Evolutionary conservation across 345 rosid genomes (phyloP), one percentile per base, ranked within the genome.

Genomic region (Hibiscus trionum): DNA sequence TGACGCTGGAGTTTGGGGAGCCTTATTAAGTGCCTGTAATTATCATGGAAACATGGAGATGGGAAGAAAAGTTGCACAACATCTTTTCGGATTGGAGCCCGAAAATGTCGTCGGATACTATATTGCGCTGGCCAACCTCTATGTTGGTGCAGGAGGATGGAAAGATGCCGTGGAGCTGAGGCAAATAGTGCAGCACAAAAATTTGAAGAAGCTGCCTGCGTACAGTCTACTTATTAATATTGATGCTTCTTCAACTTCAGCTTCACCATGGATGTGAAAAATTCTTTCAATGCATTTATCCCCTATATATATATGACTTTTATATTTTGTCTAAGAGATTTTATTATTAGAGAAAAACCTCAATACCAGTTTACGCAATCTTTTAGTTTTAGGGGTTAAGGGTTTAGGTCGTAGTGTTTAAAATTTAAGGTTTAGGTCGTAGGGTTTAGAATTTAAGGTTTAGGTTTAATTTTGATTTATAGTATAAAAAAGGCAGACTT

Each of bases 1-100:
- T 55, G 82, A 86, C 69, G 72, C 81, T 52, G 71, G 75, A 5
- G 78, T 88, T 50, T 85, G 91, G 93, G 62, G 86, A 61, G 80
- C 89, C 46, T 64, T 88, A 46, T 84, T 88, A 11, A 83, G 84
- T 64, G 89, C 87, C 64, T 86, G 93, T 49, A 82, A 82, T 66
- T 80, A 80, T 61, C 86, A 87, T 77, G 83, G 84, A 76, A 72
- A 87, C 67, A 73, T 79, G 16, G 80, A 88, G 78, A 77, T 87
- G 63, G 89, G 89, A 61, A 90, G 84, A 78, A 57, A 79, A 76
- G 86, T 88, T 62, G 90, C 87, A 31, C 81, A 88, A 55, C 73
- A 75, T 69, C 82, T 88, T 60, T 88, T 88, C 59, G 69, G 77
- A 53, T 27, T 86, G 86, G 93, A 86, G 59, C 90, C 93, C 21